Evolutionary conservation across 345 rosid genomes (phyloP).

Genomic region (Isatis tinctoria): DNA sequence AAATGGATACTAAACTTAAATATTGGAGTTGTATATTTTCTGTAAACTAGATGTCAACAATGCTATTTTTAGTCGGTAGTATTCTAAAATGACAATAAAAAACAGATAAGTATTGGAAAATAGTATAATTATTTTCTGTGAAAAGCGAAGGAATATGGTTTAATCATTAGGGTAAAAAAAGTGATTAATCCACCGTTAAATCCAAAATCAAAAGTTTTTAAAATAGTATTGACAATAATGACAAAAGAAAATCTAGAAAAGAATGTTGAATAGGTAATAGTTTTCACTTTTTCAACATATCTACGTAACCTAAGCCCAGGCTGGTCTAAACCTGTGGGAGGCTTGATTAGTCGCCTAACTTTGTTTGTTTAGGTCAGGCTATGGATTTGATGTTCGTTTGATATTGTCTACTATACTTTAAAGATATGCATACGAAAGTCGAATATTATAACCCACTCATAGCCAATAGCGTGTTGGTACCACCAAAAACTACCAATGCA

Average conservation of each 20-base stretch:
- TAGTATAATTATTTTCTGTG: too few relatives aligned
- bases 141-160: too few relatives aligned
- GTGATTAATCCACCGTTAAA: background rate
- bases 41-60: too few relatives aligned
- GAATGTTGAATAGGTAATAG: background rate
- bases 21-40: too few relatives aligned
- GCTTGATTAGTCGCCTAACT: slow-evolving; percentile 5
- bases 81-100: too few relatives aligned
- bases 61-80: too few relatives aligned
- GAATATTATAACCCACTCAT: background rate
- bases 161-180: too few relatives aligned
- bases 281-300: background rate
- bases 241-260: background rate
- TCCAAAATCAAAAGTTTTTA: background rate
- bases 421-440: background rate
- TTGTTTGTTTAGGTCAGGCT: background rate
- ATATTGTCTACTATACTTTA: background rate
- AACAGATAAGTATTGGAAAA: too few relatives aligned
- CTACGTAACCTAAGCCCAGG: background rate
- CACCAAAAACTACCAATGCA: background rate
- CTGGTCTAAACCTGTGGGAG: slow-evolving; percentile 12
- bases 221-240: background rate
- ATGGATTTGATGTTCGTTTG: slow-evolving; percentile 7
- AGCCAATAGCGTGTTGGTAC: background rate
- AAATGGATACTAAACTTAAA: too few relatives aligned